Percentiles rank a stretch among this genome's conserved stretches.
These are phyloP conservation scores for Phialophora tarda DNA, from an alignment of 2,329 filamentous ascomycete genomes.

Conservation along the genomic window DNA sequence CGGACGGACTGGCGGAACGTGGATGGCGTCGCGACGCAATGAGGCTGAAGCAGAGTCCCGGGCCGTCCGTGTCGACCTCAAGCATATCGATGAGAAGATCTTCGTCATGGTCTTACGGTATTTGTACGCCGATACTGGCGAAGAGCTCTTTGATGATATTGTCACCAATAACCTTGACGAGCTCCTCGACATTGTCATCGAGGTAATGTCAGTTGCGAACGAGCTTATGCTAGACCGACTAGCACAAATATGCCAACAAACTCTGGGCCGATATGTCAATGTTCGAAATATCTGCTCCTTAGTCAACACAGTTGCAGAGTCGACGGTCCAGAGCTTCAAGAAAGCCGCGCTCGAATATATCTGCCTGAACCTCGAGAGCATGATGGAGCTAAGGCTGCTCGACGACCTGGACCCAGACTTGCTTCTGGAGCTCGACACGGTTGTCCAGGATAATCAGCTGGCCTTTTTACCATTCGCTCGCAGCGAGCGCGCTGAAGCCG, in stretches of 20 bases:
- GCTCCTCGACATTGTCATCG: conserved; percentile 86
- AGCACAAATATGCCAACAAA: conserved; percentile 84
- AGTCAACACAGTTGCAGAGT: conserved; percentile 84
- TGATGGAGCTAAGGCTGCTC: conserved; percentile 78
- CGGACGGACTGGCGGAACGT: conserved; percentile 82
- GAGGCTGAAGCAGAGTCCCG: conserved; percentile 52
- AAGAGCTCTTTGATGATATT: conserved; percentile 80
- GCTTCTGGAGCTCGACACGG: conserved; percentile 76
- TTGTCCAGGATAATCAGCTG: conserved; percentile 82
- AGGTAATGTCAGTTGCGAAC: conserved; percentile 87
- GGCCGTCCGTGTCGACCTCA: conserved; percentile 75
- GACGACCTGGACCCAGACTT: conserved; percentile 85
- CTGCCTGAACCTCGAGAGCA: conserved; percentile 85
- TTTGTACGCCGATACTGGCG: conserved; percentile 81
- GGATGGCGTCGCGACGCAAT: conserved; percentile 75
- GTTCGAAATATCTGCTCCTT: conserved; percentile 84
- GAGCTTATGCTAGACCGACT: conserved; percentile 94
- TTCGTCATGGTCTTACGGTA: conserved; percentile 81
- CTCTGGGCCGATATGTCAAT: conserved; percentile 67
- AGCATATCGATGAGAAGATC: conserved; percentile 73
- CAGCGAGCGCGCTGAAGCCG: conserved; percentile 71
- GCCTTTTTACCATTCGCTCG: conserved; percentile 76
- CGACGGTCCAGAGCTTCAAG: conserved; percentile 83
- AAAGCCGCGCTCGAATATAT: conserved; percentile 87
- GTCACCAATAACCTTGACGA: conserved; percentile 75